A percentile compares a stretch with the other conserved stretches of the same genome.
These are phyloP conservation scores for Kurtzmaniella quercitrusa DNA, from an alignment of 1,139 yeast genomes.

Conservation along the genomic window DNA sequence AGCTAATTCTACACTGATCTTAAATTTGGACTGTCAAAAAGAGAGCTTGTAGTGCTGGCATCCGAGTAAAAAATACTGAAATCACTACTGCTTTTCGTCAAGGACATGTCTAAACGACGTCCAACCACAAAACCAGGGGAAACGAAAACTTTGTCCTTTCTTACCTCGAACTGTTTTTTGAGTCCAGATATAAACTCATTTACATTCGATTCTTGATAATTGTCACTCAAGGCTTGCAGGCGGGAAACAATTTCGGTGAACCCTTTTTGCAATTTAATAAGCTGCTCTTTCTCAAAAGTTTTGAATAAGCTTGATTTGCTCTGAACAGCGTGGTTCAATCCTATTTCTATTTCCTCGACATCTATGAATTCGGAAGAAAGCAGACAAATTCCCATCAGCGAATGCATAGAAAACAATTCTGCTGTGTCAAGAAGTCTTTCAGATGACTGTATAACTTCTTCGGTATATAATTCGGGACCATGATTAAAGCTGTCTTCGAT, in stretches of 20 bases:
- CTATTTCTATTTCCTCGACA: slow-evolving; percentile 1
- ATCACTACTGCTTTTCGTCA: slow-evolving; percentile 7
- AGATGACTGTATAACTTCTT: slow-evolving; percentile 4
- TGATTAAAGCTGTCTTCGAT: slow-evolving; percentile 4
- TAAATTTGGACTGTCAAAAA: slow-evolving; percentile 4
- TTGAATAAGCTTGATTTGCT: neutral
- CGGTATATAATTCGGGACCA: neutral
- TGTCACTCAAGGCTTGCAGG: slow-evolving; percentile 6
- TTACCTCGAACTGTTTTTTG: neutral
- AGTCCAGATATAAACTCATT: slow-evolving; percentile 5
- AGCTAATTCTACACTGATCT: neutral
- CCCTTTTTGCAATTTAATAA: neutral
- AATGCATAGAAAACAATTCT: slow-evolving; percentile 8
- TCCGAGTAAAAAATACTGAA: slow-evolving; percentile 8
- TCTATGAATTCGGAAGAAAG: slow-evolving; percentile 5
- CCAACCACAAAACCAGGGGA: neutral
- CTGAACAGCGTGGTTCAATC: neutral
- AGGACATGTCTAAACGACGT: slow-evolving; percentile 2
- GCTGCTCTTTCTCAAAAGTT: neutral
- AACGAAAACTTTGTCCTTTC: neutral
- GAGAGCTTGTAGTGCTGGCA: slow-evolving; percentile 5
- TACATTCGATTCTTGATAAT: slow-evolving; percentile 4
- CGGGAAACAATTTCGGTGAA: neutral
- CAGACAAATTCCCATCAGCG: slow-evolving; percentile 7
- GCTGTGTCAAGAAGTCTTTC: slow-evolving; percentile 2